phyloP scores from a whole-genome alignment of 2,329 filamentous ascomycete species.

The Phialophora expanda region DNA sequence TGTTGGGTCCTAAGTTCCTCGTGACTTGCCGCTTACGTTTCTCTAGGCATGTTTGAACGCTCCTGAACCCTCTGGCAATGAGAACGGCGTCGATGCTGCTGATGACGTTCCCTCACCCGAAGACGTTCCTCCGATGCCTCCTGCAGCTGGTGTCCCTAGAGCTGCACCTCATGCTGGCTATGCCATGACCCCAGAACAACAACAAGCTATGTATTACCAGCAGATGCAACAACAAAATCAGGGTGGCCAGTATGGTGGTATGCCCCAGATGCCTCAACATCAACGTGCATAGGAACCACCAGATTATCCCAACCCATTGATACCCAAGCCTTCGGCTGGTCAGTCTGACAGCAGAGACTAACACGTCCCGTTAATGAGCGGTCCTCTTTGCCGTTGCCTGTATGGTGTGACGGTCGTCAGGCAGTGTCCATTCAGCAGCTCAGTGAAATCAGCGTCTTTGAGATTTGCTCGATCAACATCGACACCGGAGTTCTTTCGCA shows the following conservation, averaged over 20 bases:
- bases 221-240: conserved; percentile 75
- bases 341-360: background rate
- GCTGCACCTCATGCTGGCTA: conserved; percentile 68
- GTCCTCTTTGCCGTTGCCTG: background rate
- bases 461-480: conserved; percentile 20
- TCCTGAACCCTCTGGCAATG: conserved; percentile 83
- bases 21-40: conserved; percentile 34
- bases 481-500: conserved; percentile 15
- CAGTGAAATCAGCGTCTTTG: conserved; percentile 13
- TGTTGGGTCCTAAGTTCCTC: conserved; percentile 13
- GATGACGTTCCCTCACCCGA: conserved; percentile 88
- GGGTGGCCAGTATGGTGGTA: conserved; percentile 71
- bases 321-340: conserved; percentile 24
- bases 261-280: conserved; percentile 83
- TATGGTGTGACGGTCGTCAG: background rate
- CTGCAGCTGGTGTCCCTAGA: conserved; percentile 68
- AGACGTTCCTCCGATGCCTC: conserved; percentile 79
- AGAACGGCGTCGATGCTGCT: conserved; percentile 77
- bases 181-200: conserved; percentile 64
- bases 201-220: conserved; percentile 80
- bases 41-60: conserved; percentile 93
- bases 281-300: conserved; percentile 61
- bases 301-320: conserved; percentile 22
- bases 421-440: background rate
- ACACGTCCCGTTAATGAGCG: background rate